Base-by-base conservation (phyloP, 1,284 basidiomycete species). In the Trichosporon ovoides region DNA sequence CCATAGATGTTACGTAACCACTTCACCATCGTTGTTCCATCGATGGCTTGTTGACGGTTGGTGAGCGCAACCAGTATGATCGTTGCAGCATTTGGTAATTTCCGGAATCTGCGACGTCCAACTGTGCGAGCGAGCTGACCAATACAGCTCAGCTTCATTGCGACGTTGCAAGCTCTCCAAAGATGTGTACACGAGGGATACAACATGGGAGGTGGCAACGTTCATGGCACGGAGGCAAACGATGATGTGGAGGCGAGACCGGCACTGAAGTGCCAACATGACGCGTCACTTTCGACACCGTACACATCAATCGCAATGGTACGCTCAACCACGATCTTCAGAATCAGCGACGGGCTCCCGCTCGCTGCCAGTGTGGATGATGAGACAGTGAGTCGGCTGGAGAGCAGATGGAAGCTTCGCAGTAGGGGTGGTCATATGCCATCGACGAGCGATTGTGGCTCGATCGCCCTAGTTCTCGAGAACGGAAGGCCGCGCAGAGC, bases 311-410 rank as follows among this genome's bases (percentile, higher is more conserved):
- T 28, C 35, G 63, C 43, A 63, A 96, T 95, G 93, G 91, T 95
- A 63, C 84, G 86, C 63, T 91, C 91, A 65, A 96, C 92, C 33
- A 88, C 90, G 62, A 87, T 97, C 67, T 91, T 91, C 36, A 81
- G 93, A 64, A 90, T 90, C n/a, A 85, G 84, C 33, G 93, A 97
- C 75, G 91, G 89, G 28, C 83, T 97, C 16, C 93, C 93, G 12
- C 82, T 97, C 3, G 91, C 93, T 11, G 93, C 93, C 1, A 93
- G 89, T 62, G 93, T 96, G 14, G 93, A 97, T 72, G 93, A 97
- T 71, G 93, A 96, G 74, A 86, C 89, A 81, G 92, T 92, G 58
- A 68, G 82, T 67, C 9, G 28, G 5, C 4, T 31, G 28, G 28
- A 31, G 28, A 5, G 28, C 28, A 9, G 9, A 4, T 31, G 4